A percentile compares a stretch with the other conserved stretches of the same genome.
These are phyloP conservation scores for Monilinia polystroma DNA, from an alignment of 2,329 filamentous ascomycete species.

Conservation along the genomic window DNA sequence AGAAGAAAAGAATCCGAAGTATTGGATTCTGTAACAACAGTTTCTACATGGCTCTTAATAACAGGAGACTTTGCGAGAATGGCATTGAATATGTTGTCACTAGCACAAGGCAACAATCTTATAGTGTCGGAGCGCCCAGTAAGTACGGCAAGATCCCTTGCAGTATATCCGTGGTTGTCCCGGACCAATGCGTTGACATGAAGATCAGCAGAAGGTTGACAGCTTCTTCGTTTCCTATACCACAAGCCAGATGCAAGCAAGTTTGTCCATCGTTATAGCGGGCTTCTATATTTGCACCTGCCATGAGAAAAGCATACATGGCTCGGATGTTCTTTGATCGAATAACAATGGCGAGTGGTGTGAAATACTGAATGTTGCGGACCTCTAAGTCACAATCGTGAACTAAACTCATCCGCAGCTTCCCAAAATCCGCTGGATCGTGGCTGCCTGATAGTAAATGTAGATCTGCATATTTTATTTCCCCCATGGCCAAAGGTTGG, in stretches of 20 bases:
- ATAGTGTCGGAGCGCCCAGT: neutral
- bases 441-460: neutral
- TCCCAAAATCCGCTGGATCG: neutral
- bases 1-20: neutral
- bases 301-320: slow-evolving; percentile 7
- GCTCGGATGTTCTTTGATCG: neutral
- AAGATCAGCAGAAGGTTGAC: neutral
- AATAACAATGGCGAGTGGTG: slow-evolving; percentile 6
- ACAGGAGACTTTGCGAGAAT: neutral
- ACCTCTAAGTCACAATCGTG: neutral
- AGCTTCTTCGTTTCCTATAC: neutral
- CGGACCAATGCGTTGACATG: neutral
- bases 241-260: slow-evolving; percentile 6
- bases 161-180: neutral
- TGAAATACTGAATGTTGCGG: neutral
- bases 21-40: neutral
- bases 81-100: neutral
- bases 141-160: neutral
- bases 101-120: neutral
- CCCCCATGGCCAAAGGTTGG: neutral
- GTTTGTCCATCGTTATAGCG: neutral
- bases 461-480: neutral
- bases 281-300: neutral
- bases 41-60: too few relatives aligned
- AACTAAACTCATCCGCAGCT: neutral